Base-by-base conservation (phyloP, 108 stramenopile genomes). In the Skeletonema costatum region DNA sequence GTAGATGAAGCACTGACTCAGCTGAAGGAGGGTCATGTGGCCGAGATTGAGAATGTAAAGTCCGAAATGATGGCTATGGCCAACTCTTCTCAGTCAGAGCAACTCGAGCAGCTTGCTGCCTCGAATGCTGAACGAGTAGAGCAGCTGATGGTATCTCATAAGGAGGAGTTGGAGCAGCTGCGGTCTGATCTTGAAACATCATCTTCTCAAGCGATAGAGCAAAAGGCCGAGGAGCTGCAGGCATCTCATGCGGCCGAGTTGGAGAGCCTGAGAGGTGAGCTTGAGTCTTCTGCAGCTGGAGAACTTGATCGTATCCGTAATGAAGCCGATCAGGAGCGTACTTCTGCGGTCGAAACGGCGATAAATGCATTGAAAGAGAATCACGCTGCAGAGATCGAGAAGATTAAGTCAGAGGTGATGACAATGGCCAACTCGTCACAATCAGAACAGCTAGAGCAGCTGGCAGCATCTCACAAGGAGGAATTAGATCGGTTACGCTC, bases 201-300 rank as follows among this genome's bases (percentile, higher is more conserved):
- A 48, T 41, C 71, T 6, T 35, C 14, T 62, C 74, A 71, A 58
- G 60, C 78, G 1, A 50, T 51, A n/a, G 66, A 80, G 11, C 64
- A 35, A 30, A 53, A 48, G 31, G 44, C 60, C 1, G 70, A 67
- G 35, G 77, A 75, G 39, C 60, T 71, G n/a, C n/a, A 64, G 14
- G 25, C 62, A 31, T 39, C 36, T 7, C 72, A 85, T 33, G 48
- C 53, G 4, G 58, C 64, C 2, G 85, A 85, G 46, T 31, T 85
- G 9, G 64, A 87, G 48, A 73, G 32, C 6, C 29, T 82, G 6
- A 41, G 73, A 29, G 21, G 7, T 21, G 66, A 82, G 36, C 38
- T 76, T 4, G 10, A 13, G 33, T 36, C 66, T 21, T 38, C 38
- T n/a, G 11, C 38, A 9, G 14, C 16, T 5, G 60, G 17, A 25